Evolutionary conservation across 768 basidiomycete species (phyloP).

Genomic region (Ramaria rubella): DNA sequence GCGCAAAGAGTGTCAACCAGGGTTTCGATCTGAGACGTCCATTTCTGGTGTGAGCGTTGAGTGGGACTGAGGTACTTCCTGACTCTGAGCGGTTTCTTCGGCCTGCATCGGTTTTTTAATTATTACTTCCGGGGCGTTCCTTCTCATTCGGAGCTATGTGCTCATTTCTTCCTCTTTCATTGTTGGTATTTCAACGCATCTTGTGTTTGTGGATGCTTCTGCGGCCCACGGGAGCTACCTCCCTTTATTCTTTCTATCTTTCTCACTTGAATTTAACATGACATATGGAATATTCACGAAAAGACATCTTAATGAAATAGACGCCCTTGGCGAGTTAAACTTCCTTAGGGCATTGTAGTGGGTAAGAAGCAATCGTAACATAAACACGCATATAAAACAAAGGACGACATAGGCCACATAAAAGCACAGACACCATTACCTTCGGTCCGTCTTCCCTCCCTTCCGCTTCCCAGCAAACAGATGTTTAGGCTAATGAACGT

Average conservation of each 20-base stretch:
- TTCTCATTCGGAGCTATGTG: background rate
- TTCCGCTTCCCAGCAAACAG: slow-evolving; percentile 82
- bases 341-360: no score
- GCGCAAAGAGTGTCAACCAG: slow-evolving; percentile 65
- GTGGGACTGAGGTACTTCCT: slow-evolving; percentile 48
- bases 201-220: background rate
- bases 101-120: background rate
- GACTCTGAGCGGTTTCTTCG: background rate
- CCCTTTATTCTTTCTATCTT: background rate
- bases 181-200: background rate
- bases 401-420: background rate
- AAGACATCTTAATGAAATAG: background rate
- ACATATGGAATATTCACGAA: background rate
- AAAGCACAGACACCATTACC: slow-evolving; percentile 9
- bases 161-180: background rate
- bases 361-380: no score
- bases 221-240: slow-evolving; percentile 1
- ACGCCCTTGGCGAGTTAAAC: background rate
- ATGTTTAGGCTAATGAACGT: slow-evolving; percentile 67
- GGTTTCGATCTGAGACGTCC: slow-evolving; percentile 62
- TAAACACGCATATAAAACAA: background rate
- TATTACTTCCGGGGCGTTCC: background rate
- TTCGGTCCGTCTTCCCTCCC: slow-evolving; percentile 71
- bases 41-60: slow-evolving; percentile 69
- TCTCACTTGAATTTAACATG: no score